A percentile compares a stretch with the other conserved stretches of the same genome.
Conservation (phyloP, 495 filamentous ascomycete species). For the Aspergillus ostianus region DNA sequence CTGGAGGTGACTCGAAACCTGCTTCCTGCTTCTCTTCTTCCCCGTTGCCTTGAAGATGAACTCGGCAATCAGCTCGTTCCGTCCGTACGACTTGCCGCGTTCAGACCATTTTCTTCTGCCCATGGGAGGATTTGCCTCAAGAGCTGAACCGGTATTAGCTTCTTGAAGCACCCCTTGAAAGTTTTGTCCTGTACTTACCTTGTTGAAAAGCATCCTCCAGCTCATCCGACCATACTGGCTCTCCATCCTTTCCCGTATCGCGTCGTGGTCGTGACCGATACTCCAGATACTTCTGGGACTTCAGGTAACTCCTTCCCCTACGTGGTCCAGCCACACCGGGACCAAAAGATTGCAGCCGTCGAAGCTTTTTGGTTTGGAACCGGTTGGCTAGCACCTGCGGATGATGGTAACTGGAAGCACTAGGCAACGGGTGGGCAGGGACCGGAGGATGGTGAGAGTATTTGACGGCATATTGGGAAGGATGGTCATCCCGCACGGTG, state of each 20-base stretch:
- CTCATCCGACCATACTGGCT: constrained; percentile 74
- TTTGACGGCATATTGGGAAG: constrained; percentile 41
- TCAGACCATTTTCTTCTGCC: constrained; percentile 75
- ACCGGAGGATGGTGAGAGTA: constrained; percentile 37
- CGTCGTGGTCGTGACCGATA: constrained; percentile 71
- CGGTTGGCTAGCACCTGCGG: constrained; percentile 33
- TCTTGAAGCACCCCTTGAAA: neutral
- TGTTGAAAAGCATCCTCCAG: constrained; percentile 87
- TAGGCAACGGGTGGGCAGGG: constrained; percentile 32
- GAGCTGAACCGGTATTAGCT: constrained; percentile 51
- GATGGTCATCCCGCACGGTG: constrained; percentile 36
- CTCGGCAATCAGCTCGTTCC: constrained; percentile 88
- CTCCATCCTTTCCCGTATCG: constrained; percentile 51
- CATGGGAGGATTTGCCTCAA: constrained; percentile 78
- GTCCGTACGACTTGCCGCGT: constrained; percentile 70
- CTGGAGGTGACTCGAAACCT: constrained; percentile 96
- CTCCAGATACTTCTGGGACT: constrained; percentile 49
- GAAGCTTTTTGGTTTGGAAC: constrained; percentile 38
- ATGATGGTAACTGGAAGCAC: constrained; percentile 28
- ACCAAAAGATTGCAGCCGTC: constrained; percentile 40
- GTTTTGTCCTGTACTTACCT: constrained; percentile 53
- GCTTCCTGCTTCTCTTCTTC: constrained; percentile 69
- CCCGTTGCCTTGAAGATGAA: constrained; percentile 73
- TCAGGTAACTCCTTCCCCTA: constrained; percentile 42
- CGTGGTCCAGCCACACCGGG: constrained; percentile 30